Base-by-base conservation (phyloP, 2,329 filamentous ascomycete genomes). In the Epichloe coenophiala region DNA sequence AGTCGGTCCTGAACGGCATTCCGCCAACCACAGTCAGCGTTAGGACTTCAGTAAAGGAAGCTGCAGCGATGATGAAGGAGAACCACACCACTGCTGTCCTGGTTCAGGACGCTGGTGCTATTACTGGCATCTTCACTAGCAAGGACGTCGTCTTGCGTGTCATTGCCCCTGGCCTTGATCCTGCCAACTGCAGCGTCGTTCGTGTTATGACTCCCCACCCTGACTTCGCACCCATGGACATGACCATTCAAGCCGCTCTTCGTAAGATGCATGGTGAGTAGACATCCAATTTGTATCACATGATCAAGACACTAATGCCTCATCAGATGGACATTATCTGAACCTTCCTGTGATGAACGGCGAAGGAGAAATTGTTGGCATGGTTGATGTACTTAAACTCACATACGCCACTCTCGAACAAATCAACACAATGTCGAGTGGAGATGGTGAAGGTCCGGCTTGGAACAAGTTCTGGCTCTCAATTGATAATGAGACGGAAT, bases 381-480 rank as follows among this genome's bases (percentile, higher is more conserved):
- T 98, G 93, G 93, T 98, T 27, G 93, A 98, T 68, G 93, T 98
- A 53, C 80, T 98, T 55, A 97, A 97, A 72, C 77, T 98, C 62
- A 98, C 93, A 21, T 98, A 98, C 68, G 93, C 93, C 47, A 98
- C 93, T 5, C 78, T 98, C 49, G 93, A 98, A 69, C 91, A 96
- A 73, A 89, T 95, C 69, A 97, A 97, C 73, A 89, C 88, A 53
- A 97, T 98, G 84, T 83, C 80, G 40, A 89, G 83, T 49, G 80
- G 80, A 42, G 91, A 95, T 63, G 88, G 81, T 59, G 93, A 98
- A 69, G 93, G 93, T 0, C 93, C 93, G 5, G 93, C 93, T 6
- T 98, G 93, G 93, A 97, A 96, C 74, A 98, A 97, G 69, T 98
- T 98, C 72, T 98, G 93, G 93, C 76, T 97, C 58, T 97, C 93